phyloP scores from a whole-genome alignment of 495 filamentous ascomycete species.

The Sordaria brevicollis region DNA sequence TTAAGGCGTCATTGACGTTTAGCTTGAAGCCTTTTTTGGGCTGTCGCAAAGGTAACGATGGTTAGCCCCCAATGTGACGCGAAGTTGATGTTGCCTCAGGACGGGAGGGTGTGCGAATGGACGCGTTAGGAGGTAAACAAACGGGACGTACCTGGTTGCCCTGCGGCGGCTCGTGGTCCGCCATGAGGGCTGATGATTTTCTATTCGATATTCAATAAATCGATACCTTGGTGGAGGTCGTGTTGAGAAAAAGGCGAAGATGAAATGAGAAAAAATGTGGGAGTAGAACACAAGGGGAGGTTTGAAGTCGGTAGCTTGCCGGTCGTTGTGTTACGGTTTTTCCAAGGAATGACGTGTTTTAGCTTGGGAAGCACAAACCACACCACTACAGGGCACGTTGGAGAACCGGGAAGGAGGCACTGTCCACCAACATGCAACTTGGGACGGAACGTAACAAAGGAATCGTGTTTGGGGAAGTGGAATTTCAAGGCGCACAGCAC shows the following conservation, averaged over 20 bases:
- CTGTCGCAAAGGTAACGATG: not conserved
- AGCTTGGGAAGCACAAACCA: not conserved
- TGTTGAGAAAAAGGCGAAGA: not conserved
- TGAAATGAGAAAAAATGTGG: not conserved
- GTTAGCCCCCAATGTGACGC: not conserved
- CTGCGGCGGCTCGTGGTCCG: not conserved
- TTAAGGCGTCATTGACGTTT: constrained; percentile 44
- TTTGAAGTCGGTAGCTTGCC: not conserved
- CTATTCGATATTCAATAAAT: not conserved
- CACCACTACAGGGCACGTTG: not conserved
- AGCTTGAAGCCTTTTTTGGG: constrained; percentile 12
- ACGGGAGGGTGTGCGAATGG: not conserved
- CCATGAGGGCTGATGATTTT: not conserved
- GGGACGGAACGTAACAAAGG: not conserved
- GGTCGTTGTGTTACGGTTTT: not conserved
- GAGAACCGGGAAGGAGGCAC: not conserved
- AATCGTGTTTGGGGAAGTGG: not conserved
- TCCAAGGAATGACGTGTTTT: not conserved
- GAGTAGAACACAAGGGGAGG: not conserved
- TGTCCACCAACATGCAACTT: not conserved
- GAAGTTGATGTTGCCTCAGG: not conserved
- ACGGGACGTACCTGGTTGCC: not conserved
- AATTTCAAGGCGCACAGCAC: not conserved
- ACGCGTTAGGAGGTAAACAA: not conserved
- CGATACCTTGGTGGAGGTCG: not conserved